phyloP scores from a whole-genome alignment of 2,329 filamentous ascomycete genomes.

The Fusarium sambucinum region DNA sequence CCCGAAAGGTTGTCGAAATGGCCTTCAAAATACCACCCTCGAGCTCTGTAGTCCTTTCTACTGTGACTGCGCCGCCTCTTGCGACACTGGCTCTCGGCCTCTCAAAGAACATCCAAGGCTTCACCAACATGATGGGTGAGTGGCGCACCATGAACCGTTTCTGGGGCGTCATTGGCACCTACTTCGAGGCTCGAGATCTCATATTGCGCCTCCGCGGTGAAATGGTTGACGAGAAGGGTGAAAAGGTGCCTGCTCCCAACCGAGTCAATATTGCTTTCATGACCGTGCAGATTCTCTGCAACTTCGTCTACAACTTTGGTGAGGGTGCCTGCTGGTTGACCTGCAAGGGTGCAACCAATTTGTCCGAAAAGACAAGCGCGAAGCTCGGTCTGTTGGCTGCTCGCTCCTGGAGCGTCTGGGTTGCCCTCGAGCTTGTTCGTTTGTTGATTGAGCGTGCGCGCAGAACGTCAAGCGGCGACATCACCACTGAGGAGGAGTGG shows the following conservation, averaged over 20 bases:
- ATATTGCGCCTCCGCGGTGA: constrained; percentile 48
- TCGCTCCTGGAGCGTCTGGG: constrained; percentile 83
- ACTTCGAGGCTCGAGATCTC: constrained; percentile 72
- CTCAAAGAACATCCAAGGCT: constrained; percentile 66
- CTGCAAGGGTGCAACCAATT: constrained; percentile 75
- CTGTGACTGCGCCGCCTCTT: constrained; percentile 53
- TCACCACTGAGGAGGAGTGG: constrained; percentile 57
- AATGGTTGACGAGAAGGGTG: constrained; percentile 54
- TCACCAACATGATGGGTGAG: constrained; percentile 76
- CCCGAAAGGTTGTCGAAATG: constrained; percentile 65
- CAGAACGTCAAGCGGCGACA: constrained; percentile 52
- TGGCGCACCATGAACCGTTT: constrained; percentile 79
- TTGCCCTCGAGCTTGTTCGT: constrained; percentile 79
- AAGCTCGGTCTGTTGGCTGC: constrained; percentile 78
- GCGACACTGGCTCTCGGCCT: constrained; percentile 62
- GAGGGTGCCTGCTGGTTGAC: constrained; percentile 88
- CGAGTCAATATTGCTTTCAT: constrained; percentile 64
- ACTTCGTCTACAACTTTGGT: constrained; percentile 76
- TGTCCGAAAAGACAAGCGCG: constrained; percentile 67
- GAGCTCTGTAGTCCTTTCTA: constrained; percentile 60
- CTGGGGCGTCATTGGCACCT: constrained; percentile 81
- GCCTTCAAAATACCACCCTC: constrained; percentile 64
- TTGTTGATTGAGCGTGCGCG: constrained; percentile 64
- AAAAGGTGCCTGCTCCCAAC: constrained; percentile 48
- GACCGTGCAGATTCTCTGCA: constrained; percentile 77